These are phyloP conservation scores for Acrocalymma vagum DNA, from an alignment of 2,329 filamentous ascomycete genomes.

Conservation along the genomic window DNA sequence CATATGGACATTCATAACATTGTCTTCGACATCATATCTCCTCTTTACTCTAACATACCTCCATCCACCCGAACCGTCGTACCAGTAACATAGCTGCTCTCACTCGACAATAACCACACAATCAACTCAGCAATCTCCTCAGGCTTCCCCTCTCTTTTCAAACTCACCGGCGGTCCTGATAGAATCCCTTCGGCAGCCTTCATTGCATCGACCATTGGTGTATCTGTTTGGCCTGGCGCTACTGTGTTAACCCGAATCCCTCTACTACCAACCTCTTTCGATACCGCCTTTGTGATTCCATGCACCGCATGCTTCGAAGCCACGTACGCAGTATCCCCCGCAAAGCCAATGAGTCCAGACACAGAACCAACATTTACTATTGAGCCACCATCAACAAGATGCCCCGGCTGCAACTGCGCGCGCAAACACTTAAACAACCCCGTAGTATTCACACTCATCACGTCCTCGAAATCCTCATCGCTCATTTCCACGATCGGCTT, in stretches of 20 bases:
- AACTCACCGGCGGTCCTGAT: slow-evolving; percentile 35
- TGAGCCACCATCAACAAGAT: slow-evolving; percentile 20
- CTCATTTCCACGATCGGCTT: slow-evolving; percentile 25
- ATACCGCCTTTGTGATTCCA: slow-evolving; percentile 16
- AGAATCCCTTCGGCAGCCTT: slow-evolving; percentile 8
- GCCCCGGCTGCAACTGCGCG: slow-evolving; percentile 24
- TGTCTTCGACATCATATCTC: too few relatives aligned
- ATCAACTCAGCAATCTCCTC: slow-evolving; percentile 21
- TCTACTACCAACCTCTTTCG: slow-evolving; percentile 18
- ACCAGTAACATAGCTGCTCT: slow-evolving; percentile 21
- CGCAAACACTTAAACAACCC: slow-evolving; percentile 43
- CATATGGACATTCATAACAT: too few relatives aligned
- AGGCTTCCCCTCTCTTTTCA: slow-evolving; percentile 49
- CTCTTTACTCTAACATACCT: slow-evolving; percentile 19
- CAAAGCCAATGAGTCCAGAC: slow-evolving; percentile 19
- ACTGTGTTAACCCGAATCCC: slow-evolving; percentile 18
- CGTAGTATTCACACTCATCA: slow-evolving; percentile 44
- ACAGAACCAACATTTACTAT: slow-evolving; percentile 26
- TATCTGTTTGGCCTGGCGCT: slow-evolving; percentile 18
- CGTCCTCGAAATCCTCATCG: slow-evolving; percentile 46
- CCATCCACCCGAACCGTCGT: slow-evolving; percentile 16
- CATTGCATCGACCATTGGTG: slow-evolving; percentile 19
- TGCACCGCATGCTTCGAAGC: slow-evolving; percentile 22
- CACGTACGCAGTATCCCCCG: slow-evolving; percentile 16
- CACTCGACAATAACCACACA: slow-evolving; percentile 15